Conservation (phyloP, 495 filamentous ascomycete genomes). For the Penicillium ochrochloron region DNA sequence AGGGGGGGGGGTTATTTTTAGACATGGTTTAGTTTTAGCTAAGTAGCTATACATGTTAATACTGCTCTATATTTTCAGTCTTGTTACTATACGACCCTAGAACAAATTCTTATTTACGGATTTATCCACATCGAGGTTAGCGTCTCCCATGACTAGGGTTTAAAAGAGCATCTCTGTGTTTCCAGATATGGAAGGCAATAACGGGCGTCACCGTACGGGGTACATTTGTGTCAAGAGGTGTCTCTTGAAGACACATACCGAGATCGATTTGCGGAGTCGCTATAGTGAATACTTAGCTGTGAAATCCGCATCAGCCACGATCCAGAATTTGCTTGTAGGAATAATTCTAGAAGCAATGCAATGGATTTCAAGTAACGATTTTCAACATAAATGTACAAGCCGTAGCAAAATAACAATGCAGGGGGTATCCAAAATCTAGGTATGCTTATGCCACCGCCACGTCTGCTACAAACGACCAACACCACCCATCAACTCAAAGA, state of each 20-base stretch:
- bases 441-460: neutral
- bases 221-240: neutral
- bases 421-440: slow-evolving; percentile 4
- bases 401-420: slow-evolving; percentile 2
- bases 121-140: neutral
- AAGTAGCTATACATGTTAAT: no score
- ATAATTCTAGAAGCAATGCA: neutral
- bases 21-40: neutral
- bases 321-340: neutral
- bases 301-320: neutral
- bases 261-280: neutral
- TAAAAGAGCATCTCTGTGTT: no score
- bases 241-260: neutral
- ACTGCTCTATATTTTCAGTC: neutral
- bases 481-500: slow-evolving; percentile 43
- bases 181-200: no score
- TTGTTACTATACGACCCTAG: neutral
- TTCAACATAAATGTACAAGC: neutral
- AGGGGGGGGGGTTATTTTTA: no score
- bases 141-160: neutral
- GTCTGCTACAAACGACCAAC: neutral
- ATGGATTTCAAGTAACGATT: neutral
- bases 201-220: no score
- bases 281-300: neutral
- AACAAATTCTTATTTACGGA: neutral